A percentile compares a stretch with the other conserved stretches of the same genome.
Evolutionary conservation across 2,329 filamentous ascomycete genomes (phyloP).

Genomic region (Fusarium sp.): DNA sequence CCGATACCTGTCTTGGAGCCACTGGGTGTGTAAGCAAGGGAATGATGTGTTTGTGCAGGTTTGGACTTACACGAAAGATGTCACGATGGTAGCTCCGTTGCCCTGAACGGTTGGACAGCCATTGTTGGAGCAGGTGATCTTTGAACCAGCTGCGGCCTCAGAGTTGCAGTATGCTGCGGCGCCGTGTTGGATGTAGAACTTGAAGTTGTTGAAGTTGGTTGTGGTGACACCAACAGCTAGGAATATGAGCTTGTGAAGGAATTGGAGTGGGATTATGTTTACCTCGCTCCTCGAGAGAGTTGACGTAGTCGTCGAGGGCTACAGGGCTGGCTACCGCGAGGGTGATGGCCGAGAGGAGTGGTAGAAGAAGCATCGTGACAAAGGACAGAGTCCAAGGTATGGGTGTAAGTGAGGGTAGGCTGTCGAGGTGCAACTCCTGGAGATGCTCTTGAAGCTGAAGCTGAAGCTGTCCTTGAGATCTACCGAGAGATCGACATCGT

Average conservation of each 20-base stretch:
- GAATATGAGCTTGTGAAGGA: background rate
- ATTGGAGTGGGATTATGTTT: constrained; percentile 3
- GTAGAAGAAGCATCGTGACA: constrained; percentile 35
- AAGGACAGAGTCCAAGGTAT: background rate
- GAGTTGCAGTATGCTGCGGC: constrained; percentile 64
- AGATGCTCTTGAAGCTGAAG: background rate
- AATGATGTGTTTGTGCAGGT: background rate
- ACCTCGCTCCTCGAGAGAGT: constrained; percentile 47
- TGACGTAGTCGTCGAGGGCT: constrained; percentile 39
- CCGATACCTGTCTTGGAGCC: constrained; percentile 54
- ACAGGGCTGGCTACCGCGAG: constrained; percentile 40
- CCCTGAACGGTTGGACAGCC: constrained; percentile 55
- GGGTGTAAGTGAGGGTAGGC: background rate
- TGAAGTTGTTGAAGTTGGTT: constrained; percentile 50
- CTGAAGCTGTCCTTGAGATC: constrained; percentile 14
- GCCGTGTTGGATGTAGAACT: constrained; percentile 61
- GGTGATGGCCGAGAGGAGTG: constrained; percentile 39
- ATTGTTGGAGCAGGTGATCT: constrained; percentile 53
- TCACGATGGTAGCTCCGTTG: constrained; percentile 54
- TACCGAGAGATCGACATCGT: constrained; percentile 5
- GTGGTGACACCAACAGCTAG: constrained; percentile 9
- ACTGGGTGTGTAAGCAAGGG: constrained; percentile 43
- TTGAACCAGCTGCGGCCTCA: constrained; percentile 47
- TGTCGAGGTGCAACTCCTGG: constrained; percentile 2
- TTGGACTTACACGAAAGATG: constrained; percentile 50